Evolutionary conservation across 495 filamentous ascomycete species (phyloP), one percentile per base, ranked within the genome.

Genomic region (Penicillium maclennaniae): DNA sequence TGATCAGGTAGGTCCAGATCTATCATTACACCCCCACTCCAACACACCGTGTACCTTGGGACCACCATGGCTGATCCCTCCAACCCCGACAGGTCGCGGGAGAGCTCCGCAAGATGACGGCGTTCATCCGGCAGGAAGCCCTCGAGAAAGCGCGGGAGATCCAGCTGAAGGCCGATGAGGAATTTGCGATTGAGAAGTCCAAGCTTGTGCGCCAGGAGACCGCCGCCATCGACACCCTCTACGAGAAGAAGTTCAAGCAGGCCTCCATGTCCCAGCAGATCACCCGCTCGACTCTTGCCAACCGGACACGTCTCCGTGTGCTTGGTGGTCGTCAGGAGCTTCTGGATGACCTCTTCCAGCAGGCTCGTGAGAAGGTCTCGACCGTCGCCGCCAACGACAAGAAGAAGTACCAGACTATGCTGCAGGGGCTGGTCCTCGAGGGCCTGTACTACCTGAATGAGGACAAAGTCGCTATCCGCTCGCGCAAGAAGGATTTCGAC

Each of bases 31-130:
- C n/a, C 17, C 25, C 20, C 7, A 15, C 17, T 51, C n/a, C 23
- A 23, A 5, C 23, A 2, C 23, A n/a, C 23, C 23, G 23, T 23
- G 6, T 8, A 12, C 5, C 8, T 6, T 7, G 25, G 34, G 31
- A 23, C 23, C 50, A 42, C 39, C 36, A 45, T 53, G 48, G 58
- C 60, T 62, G 41, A 56, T 54, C 39, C 49, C 57, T 48, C 43
- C 26, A 53, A 53, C 45, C 39, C 27, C 27, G 20, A 15, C 59
- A 97, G 92, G 92, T 99, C 74, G 81, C 85, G 66, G 82, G 83
- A 70, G 95, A 99, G 82, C 89, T 99, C 69, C 89, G 87, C 79
- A 99, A 99, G 81, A 99, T 99, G 95, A 97, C 95, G 42, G 90
- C 92, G 69, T 99, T 99, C 87, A 99, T 99, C 84, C 87, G 87